phyloP scores from a whole-genome alignment of 2,329 filamentous ascomycete species.

The Xylaria sp. region DNA sequence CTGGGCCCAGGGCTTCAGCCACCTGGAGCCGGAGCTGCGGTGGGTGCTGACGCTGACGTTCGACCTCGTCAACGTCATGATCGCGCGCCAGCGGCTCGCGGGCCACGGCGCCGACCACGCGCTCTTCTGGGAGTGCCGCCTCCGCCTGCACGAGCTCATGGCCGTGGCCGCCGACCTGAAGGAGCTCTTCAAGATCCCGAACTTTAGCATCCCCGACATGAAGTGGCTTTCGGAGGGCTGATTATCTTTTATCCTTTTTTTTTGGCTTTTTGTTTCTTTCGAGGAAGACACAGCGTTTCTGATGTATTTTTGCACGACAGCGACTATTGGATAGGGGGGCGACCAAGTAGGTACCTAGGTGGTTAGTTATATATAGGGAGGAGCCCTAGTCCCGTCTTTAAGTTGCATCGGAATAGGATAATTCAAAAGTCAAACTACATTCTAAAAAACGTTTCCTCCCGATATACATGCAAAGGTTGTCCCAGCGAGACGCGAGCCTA shows the following conservation, averaged over 20 bases:
- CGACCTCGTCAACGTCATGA: slow-evolving; percentile 20
- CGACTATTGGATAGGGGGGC: background rate
- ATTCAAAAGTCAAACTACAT: too few species aligned
- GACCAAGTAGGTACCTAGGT: too few species aligned
- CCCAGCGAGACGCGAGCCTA: too few species aligned
- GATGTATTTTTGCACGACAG: background rate
- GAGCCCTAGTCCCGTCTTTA: background rate
- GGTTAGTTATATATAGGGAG: background rate
- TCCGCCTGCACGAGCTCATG: slow-evolving; percentile 19
- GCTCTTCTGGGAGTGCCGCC: slow-evolving; percentile 21
- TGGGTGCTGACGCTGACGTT: slow-evolving; percentile 27
- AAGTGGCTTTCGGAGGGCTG: background rate
- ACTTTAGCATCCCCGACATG: slow-evolving; percentile 13
- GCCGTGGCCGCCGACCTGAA: slow-evolving; percentile 15
- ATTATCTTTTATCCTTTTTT: background rate
- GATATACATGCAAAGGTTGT: too few species aligned
- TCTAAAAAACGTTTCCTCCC: too few species aligned
- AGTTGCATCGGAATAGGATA: background rate
- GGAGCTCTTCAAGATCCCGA: slow-evolving; percentile 15
- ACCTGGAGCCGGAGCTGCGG: slow-evolving; percentile 25
- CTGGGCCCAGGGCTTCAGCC: slow-evolving; percentile 24
- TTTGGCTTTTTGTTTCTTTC: background rate
- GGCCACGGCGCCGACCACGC: slow-evolving; percentile 1
- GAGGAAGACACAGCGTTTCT: background rate
- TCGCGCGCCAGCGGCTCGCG: slow-evolving; percentile 10